Evolutionary conservation across 495 filamentous ascomycete species (phyloP).

Genomic region (Podospora appendiculata): DNA sequence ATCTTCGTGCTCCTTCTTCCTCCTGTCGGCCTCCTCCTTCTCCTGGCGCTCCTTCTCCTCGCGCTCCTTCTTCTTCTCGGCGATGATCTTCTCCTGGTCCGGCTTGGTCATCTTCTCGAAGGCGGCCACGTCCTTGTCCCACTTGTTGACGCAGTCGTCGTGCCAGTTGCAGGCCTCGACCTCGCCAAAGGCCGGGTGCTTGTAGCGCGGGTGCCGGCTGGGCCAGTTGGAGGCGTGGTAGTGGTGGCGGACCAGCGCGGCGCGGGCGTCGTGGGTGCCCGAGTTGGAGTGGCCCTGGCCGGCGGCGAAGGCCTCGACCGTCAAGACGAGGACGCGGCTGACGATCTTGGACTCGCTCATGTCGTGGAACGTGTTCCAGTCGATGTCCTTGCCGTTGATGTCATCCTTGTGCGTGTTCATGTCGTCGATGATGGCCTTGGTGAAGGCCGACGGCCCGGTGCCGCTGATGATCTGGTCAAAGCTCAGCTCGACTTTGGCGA

Average conservation of each 20-base stretch:
- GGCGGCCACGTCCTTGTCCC: conserved; percentile 43
- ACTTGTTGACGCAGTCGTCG: conserved; percentile 42
- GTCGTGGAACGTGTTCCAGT: conserved; percentile 49
- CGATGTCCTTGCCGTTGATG: conserved; percentile 17
- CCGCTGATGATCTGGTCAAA: conserved; percentile 62
- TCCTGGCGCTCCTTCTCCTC: conserved; percentile 31
- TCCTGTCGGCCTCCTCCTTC: conserved; percentile 6
- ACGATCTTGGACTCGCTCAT: conserved; percentile 48
- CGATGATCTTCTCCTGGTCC: conserved; percentile 38
- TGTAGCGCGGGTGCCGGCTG: conserved; percentile 45
- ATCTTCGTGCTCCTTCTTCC: background rate
- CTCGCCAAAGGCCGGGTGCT: conserved; percentile 51
- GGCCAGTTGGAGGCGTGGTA: conserved; percentile 57
- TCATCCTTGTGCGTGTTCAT: conserved; percentile 5
- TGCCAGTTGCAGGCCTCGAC: conserved; percentile 58
- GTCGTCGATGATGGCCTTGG: conserved; percentile 49
- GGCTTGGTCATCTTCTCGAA: conserved; percentile 35
- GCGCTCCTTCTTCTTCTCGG: conserved; percentile 13
- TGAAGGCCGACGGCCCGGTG: conserved; percentile 62
- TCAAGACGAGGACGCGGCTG: conserved; percentile 47
- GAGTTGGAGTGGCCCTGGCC: conserved; percentile 56
- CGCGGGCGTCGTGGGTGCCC: conserved; percentile 48
- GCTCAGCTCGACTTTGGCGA: conserved; percentile 50
- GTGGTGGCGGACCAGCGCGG: conserved; percentile 53
- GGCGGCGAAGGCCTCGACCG: conserved; percentile 54